Evolutionary conservation across 768 basidiomycete species (phyloP).

Genomic region (Kwoniella europaea): DNA sequence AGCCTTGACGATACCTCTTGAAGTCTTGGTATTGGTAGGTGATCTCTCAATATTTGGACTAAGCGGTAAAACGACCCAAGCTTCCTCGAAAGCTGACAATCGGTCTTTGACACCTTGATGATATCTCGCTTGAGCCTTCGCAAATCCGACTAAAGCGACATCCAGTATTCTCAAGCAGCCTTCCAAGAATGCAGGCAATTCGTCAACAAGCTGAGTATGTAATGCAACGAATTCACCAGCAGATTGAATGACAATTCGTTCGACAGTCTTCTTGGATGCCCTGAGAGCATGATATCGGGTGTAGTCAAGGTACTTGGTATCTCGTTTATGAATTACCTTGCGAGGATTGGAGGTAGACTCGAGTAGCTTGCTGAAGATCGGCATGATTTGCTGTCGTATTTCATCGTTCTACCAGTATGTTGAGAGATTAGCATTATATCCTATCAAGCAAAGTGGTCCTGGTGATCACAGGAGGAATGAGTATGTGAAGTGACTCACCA

Average conservation of each 20-base stretch:
- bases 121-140: conserved; percentile 47
- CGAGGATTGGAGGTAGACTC: conserved; percentile 49
- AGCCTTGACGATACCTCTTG: conserved; percentile 38
- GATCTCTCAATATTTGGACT: conserved; percentile 19
- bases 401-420: conserved; percentile 45
- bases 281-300: conserved; percentile 38
- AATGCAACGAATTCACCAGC: conserved; percentile 56
- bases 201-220: conserved; percentile 57
- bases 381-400: conserved; percentile 51
- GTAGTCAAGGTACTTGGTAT: conserved; percentile 51
- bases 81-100: conserved; percentile 33
- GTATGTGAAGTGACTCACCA: conserved; percentile 42
- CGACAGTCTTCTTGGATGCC: conserved; percentile 38
- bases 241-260: conserved; percentile 42
- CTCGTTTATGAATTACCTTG: conserved; percentile 49
- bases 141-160: conserved; percentile 43
- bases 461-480: not conserved
- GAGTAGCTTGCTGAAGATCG: conserved; percentile 49
- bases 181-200: conserved; percentile 55
- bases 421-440: not conserved
- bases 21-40: conserved; percentile 1
- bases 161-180: conserved; percentile 55
- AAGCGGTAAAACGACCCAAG: conserved; percentile 33
- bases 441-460: not conserved
- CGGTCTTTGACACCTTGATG: conserved; percentile 32